Evolutionary conservation across 768 basidiomycete species (phyloP), one percentile per base, ranked within the genome.

Genomic region (Boletus subparvulus): DNA sequence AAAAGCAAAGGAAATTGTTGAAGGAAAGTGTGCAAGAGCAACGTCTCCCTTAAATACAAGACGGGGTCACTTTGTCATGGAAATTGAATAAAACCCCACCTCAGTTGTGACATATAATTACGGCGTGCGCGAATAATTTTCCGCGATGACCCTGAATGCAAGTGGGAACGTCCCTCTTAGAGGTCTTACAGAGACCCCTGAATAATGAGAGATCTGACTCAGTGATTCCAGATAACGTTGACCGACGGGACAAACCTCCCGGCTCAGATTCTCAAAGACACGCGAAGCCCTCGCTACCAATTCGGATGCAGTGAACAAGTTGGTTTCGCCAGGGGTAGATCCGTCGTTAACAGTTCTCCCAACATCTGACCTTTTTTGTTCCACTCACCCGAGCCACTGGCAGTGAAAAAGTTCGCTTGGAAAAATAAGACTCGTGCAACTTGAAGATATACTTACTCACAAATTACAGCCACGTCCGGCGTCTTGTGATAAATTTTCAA

Each of bases 1-100:
- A 35, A 42, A 44, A 32, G 33, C 3, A 28, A 43, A 41, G 17
- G 19, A 46, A 6, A 8, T 4, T 13, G 8, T 5, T 33, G 42
- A 45, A n/a, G 14, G 11, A 26, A 28, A 8, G n/a, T 35, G 13
- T 11, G 2, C 7, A 21, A 28, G 26, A 16, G 9, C 19, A 19
- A 19, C 7, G 8, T 28, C 46, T 16, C 17, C 44, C 24, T 65
- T 57, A 48, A 42, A 55, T 51, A 55, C n/a, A 19, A 3, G 16
- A 17, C 12, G 6, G 17, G 11, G 4, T 13, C 3, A 10, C 37
- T 59, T 42, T 55, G 54, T 16, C 17, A 33, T 28, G 14, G 10
- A 8, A 21, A 52, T 3, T 5, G 24, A 21, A 52, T 4, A 7
- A 30, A 47, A 16, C 26, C 24, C 26, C 10, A 39, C 28, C 30